Conservation (phyloP, 345 rosid species). For the Sisymbrium irio region DNA sequence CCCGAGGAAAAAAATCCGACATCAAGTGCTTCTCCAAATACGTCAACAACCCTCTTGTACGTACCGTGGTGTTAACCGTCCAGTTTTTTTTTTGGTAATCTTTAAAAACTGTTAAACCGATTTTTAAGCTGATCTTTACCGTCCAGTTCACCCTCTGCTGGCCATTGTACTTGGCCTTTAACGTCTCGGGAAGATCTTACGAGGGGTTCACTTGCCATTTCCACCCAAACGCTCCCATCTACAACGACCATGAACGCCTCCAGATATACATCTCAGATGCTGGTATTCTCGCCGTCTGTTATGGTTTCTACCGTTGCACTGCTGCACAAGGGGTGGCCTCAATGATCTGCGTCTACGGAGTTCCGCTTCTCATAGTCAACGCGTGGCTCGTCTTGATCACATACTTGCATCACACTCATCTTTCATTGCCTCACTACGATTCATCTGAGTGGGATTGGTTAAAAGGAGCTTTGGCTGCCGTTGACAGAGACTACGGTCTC, state of each 20-base stretch:
- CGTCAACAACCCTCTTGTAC: slow-evolving; percentile 75
- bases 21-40: slow-evolving; percentile 56
- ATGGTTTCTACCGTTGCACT: slow-evolving; percentile 51
- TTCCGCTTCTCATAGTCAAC: slow-evolving; percentile 68
- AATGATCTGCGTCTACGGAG: slow-evolving; percentile 61
- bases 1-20: slow-evolving; percentile 54
- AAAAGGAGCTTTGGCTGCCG: slow-evolving; percentile 77
- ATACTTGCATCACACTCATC: slow-evolving; percentile 87
- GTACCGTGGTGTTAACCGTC: slow-evolving; percentile 42
- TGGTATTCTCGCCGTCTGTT: slow-evolving; percentile 58
- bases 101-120: no score
- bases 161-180: slow-evolving; percentile 83
- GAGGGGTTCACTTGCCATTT: slow-evolving; percentile 72
- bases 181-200: slow-evolving; percentile 75
- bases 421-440: slow-evolving; percentile 76
- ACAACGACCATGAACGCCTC: slow-evolving; percentile 63
- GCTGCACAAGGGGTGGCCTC: slow-evolving; percentile 59
- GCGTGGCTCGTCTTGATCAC: slow-evolving; percentile 69
- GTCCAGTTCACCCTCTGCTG: slow-evolving; percentile 69
- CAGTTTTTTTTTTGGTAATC: no score
- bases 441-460: slow-evolving; percentile 92
- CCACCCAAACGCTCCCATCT: slow-evolving; percentile 77
- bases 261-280: slow-evolving; percentile 71
- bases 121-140: no score
- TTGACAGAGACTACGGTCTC: slow-evolving; percentile 82